Conservation (phyloP, 2,329 filamentous ascomycete species). For the Macroventuria anomochaeta region DNA sequence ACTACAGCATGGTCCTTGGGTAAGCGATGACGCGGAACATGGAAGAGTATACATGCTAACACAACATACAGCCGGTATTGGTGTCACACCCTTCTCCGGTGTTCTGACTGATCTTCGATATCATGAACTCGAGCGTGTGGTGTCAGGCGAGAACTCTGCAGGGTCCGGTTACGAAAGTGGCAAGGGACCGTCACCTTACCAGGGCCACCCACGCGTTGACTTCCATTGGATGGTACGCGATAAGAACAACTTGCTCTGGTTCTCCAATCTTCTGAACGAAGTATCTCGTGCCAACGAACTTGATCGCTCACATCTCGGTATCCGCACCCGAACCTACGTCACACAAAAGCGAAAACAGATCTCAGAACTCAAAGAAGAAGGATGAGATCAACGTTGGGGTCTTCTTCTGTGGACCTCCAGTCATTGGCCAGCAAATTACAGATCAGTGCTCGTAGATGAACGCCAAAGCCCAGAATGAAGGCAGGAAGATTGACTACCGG, state of each 20-base stretch:
- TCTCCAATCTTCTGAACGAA: slow-evolving; percentile 62
- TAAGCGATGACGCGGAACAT: background rate
- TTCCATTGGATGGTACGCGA: slow-evolving; percentile 68
- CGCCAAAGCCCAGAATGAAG: slow-evolving; percentile 59
- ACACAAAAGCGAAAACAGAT: slow-evolving; percentile 62
- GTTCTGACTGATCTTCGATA: slow-evolving; percentile 62
- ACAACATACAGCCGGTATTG: slow-evolving; percentile 57
- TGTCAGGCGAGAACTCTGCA: slow-evolving; percentile 20
- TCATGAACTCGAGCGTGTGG: slow-evolving; percentile 49
- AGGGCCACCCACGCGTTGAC: slow-evolving; percentile 59
- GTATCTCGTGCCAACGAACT: slow-evolving; percentile 48
- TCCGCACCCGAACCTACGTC: slow-evolving; percentile 64
- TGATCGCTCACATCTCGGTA: slow-evolving; percentile 52
- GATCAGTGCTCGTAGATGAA: slow-evolving; percentile 62
- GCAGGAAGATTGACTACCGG: slow-evolving; percentile 61
- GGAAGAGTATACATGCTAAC: slow-evolving; percentile 3
- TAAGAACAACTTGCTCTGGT: slow-evolving; percentile 63
- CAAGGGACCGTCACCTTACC: slow-evolving; percentile 33
- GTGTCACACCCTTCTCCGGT: slow-evolving; percentile 64
- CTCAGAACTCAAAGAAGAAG: slow-evolving; percentile 47
- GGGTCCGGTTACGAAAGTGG: slow-evolving; percentile 15
- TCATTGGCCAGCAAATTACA: slow-evolving; percentile 62
- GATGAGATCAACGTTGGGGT: slow-evolving; percentile 59
- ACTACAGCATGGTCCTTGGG: slow-evolving; percentile 62
- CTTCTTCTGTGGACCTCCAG: slow-evolving; percentile 63